phyloP scores from a whole-genome alignment of 2,329 filamentous ascomycete genomes.

The Talaromyces albobiverticillius region DNA sequence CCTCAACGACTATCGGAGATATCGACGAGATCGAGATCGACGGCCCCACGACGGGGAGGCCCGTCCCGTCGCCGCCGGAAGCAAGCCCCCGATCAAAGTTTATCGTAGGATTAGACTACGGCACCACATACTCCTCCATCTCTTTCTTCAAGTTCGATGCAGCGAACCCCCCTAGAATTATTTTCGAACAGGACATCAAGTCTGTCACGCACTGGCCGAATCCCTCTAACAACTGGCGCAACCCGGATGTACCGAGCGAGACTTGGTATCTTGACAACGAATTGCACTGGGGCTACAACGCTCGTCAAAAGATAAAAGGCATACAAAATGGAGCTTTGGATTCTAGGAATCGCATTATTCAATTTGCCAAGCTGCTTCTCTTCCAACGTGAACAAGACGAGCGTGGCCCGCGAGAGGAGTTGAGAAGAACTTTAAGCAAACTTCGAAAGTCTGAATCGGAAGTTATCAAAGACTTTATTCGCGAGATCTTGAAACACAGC shows the following conservation, averaged over 20 bases:
- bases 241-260: conserved; percentile 1
- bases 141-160: conserved; percentile 1
- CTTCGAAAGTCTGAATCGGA: not conserved
- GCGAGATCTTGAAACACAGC: not conserved
- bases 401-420: not conserved
- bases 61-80: not conserved
- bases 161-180: not conserved
- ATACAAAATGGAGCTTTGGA: not conserved
- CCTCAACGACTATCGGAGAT: not conserved
- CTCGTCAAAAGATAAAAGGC: not conserved
- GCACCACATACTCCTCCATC: conserved; percentile 4
- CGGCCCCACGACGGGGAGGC: not conserved
- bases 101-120: conserved; percentile 1
- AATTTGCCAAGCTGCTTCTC: conserved; percentile 2
- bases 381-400: not conserved
- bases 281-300: conserved; percentile 3
- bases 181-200: not conserved
- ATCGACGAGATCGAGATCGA: not conserved
- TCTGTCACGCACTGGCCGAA: not conserved
- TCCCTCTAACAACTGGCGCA: not conserved
- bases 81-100: not conserved
- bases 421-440: not conserved
- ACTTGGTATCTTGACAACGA: not conserved
- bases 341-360: not conserved
- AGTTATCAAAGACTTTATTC: not conserved